phyloP scores from a whole-genome alignment of 345 rosid species.

The Hibiscus syriacus region DNA sequence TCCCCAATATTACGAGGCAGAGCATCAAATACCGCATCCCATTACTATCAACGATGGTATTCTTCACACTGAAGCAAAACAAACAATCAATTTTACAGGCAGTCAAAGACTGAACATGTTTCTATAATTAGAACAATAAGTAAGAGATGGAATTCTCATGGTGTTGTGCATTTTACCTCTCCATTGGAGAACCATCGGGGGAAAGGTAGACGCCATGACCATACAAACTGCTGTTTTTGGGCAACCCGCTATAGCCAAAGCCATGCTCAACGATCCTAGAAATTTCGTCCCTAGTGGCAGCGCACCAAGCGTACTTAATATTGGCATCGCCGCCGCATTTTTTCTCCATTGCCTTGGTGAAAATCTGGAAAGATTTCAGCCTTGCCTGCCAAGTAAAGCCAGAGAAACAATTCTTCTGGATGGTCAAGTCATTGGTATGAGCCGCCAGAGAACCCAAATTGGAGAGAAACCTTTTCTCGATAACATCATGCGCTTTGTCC shows the following conservation, averaged over 20 bases:
- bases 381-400: slow-evolving; percentile 41
- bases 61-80: slow-evolving; percentile 37
- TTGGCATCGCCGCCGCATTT: slow-evolving; percentile 45
- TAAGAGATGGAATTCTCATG: not conserved
- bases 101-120: not conserved
- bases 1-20: slow-evolving; percentile 67
- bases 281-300: slow-evolving; percentile 37
- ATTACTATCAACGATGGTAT: slow-evolving; percentile 33
- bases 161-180: slow-evolving; percentile 31
- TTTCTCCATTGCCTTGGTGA: slow-evolving; percentile 35
- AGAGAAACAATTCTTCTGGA: slow-evolving; percentile 35
- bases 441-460: slow-evolving; percentile 33
- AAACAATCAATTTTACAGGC: not conserved
- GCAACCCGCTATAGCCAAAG: slow-evolving; percentile 31
- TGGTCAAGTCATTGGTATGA: slow-evolving; percentile 28
- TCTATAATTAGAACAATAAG: not conserved
- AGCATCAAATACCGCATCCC: slow-evolving; percentile 63
- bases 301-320: slow-evolving; percentile 63
- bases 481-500: slow-evolving; percentile 38
- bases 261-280: slow-evolving; percentile 49
- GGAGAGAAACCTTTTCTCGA: slow-evolving; percentile 31
- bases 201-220: slow-evolving; percentile 61
- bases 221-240: slow-evolving; percentile 29
- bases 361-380: slow-evolving; percentile 45
- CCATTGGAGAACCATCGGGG: slow-evolving; percentile 52